Percentiles rank a stretch among this genome's conserved stretches.
Evolutionary conservation across 2,329 filamentous ascomycete genomes (phyloP).

Genomic region (Calonectria crousiana): DNA sequence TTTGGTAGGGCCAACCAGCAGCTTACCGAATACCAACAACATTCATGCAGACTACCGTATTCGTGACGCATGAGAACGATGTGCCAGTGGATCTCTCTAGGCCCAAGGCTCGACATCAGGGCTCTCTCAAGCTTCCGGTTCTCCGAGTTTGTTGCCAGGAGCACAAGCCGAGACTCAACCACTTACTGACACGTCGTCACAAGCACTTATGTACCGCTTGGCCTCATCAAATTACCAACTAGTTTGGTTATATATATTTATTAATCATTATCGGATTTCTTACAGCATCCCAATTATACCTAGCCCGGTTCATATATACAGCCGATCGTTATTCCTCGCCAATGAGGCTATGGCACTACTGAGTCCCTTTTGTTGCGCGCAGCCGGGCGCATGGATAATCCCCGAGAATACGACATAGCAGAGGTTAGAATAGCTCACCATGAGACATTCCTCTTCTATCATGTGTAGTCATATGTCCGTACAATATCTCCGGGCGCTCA

Average conservation of each 20-base stretch:
- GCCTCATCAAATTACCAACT: not conserved
- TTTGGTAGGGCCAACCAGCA: not conserved
- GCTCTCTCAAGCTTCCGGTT: not conserved
- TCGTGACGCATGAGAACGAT: not conserved
- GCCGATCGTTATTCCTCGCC: not conserved
- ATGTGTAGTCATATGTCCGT: not conserved
- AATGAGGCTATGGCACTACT: not conserved
- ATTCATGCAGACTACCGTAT: not conserved
- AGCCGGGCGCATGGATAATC: not conserved
- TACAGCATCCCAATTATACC: constrained; percentile 28
- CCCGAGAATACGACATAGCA: not conserved
- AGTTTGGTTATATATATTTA: constrained; percentile 32
- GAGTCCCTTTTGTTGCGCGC: not conserved
- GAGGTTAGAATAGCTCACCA: not conserved
- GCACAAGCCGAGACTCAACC: not conserved
- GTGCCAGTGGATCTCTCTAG: not conserved
- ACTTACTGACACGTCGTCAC: not conserved
- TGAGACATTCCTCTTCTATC: not conserved
- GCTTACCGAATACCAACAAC: not conserved
- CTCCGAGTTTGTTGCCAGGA: not conserved
- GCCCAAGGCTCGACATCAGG: not conserved
- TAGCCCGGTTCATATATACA: constrained; percentile 21
- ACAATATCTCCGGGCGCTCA: constrained; percentile 4
- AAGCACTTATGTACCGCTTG: not conserved
- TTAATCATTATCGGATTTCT: constrained; percentile 45